Percentiles rank a stretch among this genome's conserved stretches.
Evolutionary conservation across 805 yeast genomes (phyloP).

Genomic region (Scheffersomyces stipitis): DNA sequence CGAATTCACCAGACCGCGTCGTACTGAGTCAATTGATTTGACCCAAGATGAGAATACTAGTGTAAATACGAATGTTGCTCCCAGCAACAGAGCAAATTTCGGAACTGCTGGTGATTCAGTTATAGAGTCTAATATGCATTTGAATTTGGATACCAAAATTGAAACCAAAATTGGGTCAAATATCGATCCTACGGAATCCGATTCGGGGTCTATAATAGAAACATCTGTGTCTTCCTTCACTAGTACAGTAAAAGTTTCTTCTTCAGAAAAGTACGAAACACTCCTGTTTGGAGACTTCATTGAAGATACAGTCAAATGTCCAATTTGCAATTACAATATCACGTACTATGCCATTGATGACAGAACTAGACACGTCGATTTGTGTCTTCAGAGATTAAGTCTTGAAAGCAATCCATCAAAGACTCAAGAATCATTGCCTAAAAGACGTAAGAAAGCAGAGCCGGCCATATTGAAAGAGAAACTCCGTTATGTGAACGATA

Average conservation of each 20-base stretch:
- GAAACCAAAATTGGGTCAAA: too few relatives aligned
- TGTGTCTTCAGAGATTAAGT: constrained; percentile 38
- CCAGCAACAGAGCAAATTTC: too few relatives aligned
- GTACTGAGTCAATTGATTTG: constrained; percentile 12
- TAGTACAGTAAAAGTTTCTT: too few relatives aligned
- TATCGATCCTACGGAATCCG: too few relatives aligned
- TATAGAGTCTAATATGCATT: too few relatives aligned
- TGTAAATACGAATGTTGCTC: too few relatives aligned
- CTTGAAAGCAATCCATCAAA: constrained; percentile 36
- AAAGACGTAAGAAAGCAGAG: constrained; percentile 14
- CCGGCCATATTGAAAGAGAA: constrained; percentile 10
- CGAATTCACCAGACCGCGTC: constrained; percentile 13
- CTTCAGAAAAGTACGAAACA: not conserved
- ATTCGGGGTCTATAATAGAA: too few relatives aligned
- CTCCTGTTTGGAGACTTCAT: not conserved
- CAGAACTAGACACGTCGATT: constrained; percentile 55
- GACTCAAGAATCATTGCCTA: constrained; percentile 28
- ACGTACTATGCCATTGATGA: constrained; percentile 38
- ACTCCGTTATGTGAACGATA: constrained; percentile 14
- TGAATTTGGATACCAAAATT: too few relatives aligned
- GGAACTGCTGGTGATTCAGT: too few relatives aligned
- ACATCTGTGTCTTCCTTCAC: too few relatives aligned
- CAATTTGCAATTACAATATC: constrained; percentile 48
- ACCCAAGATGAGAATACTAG: constrained; percentile 9
- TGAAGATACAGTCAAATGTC: constrained; percentile 38